Base-by-base conservation (phyloP, 306 rosid species). In the Malus fusca region DNA sequence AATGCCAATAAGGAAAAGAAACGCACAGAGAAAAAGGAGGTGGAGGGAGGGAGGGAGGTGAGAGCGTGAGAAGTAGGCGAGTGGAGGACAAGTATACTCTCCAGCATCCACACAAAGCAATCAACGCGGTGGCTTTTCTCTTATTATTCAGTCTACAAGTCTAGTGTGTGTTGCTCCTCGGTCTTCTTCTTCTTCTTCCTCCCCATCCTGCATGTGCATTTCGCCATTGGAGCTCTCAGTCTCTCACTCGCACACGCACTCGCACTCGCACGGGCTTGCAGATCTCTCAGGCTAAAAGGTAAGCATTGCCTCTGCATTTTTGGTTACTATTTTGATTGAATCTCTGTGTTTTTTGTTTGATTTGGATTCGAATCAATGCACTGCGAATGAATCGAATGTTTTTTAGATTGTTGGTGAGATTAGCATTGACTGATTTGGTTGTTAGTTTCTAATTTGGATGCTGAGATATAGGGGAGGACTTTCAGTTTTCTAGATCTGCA, bases 401-500 rank as follows among this genome's bases (percentile, higher is more conserved):
- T 28, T 22, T 65, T 19, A 33, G 42, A 4, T 30, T 40, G 5
- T 21, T 12, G 72, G 30, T 10, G 72, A 13, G 56, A 52, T 8
- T 48, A 3, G 19, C 30, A 60, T 61, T 25, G 43, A 60, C 44
- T 44, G 5, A 17, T 62, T 74, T 28, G 31, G 60, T 21, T 40
- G 28, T 14, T 22, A 2, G 19, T 66, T 63, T 65, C 3, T 7
- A 18, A 31, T 10, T 69, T 28, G 18, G 75, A 71, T 53, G 46
- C 74, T 56, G 63, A 4, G 30, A 55, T 26, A 44, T 35, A 35
- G 40, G 40, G 40, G 40, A 18, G 66, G 66, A 14, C 9, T 28
- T 18, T 73, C 26, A n/a, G 48, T 62, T 64, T 75, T 40, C 43
- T 52, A 76, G 84, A 81, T 81, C 84, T 81, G 84, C 55, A 43